A percentile compares a stretch with the other conserved stretches of the same genome.
phyloP scores from a whole-genome alignment of 2,329 filamentous ascomycete species.

The Volutella citrinella region DNA sequence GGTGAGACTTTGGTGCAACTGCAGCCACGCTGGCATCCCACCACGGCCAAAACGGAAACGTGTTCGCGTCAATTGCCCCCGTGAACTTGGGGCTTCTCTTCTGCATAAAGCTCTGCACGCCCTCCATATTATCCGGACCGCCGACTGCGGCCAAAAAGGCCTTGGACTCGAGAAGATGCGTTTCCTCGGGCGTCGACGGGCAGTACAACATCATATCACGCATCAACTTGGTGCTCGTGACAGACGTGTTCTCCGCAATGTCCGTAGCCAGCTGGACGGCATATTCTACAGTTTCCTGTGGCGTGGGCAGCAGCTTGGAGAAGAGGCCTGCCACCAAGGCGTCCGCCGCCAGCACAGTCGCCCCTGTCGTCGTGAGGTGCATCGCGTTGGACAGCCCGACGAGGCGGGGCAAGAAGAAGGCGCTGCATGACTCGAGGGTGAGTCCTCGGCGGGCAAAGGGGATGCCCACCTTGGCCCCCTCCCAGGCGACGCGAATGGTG shows the following conservation, averaged over 20 bases:
- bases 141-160: slow-evolving; percentile 3
- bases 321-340: slow-evolving; percentile 2
- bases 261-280: slow-evolving; percentile 2
- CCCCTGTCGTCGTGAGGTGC: slow-evolving; percentile 7
- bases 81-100: slow-evolving; percentile 3
- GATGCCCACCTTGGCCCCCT: slow-evolving; percentile 4
- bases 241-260: slow-evolving; percentile 6
- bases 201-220: slow-evolving; percentile 10
- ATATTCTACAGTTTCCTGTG: slow-evolving; percentile 2
- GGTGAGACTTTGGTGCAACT: too few relatives aligned
- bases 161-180: slow-evolving; percentile 5
- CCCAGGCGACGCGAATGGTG: slow-evolving; percentile 8
- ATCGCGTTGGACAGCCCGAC: slow-evolving; percentile 6
- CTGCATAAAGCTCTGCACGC: slow-evolving; percentile 5
- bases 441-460: slow-evolving; percentile 7
- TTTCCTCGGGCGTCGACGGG: slow-evolving; percentile 1
- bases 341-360: slow-evolving; percentile 2
- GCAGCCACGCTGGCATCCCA: slow-evolving; percentile 4
- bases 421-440: slow-evolving; percentile 7
- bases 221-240: slow-evolving; percentile 10
- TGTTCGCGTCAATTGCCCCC: neutral
- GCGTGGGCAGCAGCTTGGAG: slow-evolving; percentile 6
- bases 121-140: slow-evolving; percentile 5
- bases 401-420: slow-evolving; percentile 9
- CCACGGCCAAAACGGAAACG: slow-evolving; percentile 6